A percentile compares a stretch with the other conserved stretches of the same genome.
phyloP scores from a whole-genome alignment of 1,139 yeast genomes.

The Geotrichum fermentans region DNA sequence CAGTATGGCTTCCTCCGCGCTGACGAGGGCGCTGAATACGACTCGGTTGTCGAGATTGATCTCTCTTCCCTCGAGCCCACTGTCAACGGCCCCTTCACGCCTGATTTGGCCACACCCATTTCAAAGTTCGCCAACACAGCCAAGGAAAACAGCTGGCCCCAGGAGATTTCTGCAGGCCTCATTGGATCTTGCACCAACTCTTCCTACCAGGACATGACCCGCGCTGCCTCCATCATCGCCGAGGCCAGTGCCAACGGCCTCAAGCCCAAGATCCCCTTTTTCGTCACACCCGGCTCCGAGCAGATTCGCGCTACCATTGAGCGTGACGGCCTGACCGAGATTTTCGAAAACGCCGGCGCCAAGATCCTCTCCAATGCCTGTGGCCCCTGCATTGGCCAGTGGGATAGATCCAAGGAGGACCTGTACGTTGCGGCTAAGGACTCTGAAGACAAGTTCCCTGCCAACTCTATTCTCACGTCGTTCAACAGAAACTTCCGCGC shows the following conservation, averaged over 20 bases:
- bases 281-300: slow-evolving; percentile 98
- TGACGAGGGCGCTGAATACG: slow-evolving; percentile 93
- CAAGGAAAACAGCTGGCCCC: slow-evolving; percentile 85
- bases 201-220: slow-evolving; percentile 97
- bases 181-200: slow-evolving; percentile 99
- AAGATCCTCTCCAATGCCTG: slow-evolving; percentile 96
- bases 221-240: slow-evolving; percentile 88
- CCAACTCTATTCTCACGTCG: slow-evolving; percentile 87
- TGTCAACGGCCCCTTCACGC: slow-evolving; percentile 98
- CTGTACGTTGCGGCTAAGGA: slow-evolving; percentile 24
- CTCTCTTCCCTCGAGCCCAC: slow-evolving; percentile 94
- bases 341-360: slow-evolving; percentile 91
- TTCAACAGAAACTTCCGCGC: slow-evolving; percentile 96
- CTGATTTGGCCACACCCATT: slow-evolving; percentile 96
- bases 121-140: slow-evolving; percentile 90
- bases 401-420: slow-evolving; percentile 66
- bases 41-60: slow-evolving; percentile 91
- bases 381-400: slow-evolving; percentile 99
- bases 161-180: slow-evolving; percentile 89
- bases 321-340: slow-evolving; percentile 90
- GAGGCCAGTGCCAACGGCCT: slow-evolving; percentile 91
- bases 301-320: slow-evolving; percentile 98
- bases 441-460: slow-evolving; percentile 58
- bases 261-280: slow-evolving; percentile 81
- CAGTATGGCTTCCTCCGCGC: slow-evolving; percentile 90